A percentile compares a stretch with the other conserved stretches of the same genome.
phyloP scores from a whole-genome alignment of 495 filamentous ascomycete genomes.

The Viridothelium virens region DNA sequence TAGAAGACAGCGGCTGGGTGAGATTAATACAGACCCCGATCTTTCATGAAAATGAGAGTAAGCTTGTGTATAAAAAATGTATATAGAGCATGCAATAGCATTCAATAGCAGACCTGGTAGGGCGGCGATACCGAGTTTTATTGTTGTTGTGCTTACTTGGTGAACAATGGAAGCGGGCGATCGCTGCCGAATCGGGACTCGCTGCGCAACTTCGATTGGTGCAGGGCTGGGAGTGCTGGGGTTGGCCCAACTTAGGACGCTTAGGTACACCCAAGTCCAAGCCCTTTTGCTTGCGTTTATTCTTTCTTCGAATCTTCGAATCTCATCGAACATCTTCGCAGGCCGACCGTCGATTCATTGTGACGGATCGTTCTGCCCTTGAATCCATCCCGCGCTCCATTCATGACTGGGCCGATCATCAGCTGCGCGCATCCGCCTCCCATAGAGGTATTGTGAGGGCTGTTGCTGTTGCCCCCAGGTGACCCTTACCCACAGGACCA shows the following conservation, averaged over 20 bases:
- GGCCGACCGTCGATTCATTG: neutral
- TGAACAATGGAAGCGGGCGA: neutral
- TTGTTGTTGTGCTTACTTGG: conserved; percentile 8
- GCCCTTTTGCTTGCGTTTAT: conserved; percentile 12
- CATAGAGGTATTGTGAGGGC: neutral
- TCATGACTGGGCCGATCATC: neutral
- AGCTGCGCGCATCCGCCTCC: neutral
- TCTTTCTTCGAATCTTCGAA: conserved; percentile 12
- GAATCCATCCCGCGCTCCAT: neutral
- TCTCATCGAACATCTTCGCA: conserved; percentile 7
- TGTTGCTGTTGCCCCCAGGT: conserved; percentile 4
- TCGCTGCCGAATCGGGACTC: neutral
- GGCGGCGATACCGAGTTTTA: neutral
- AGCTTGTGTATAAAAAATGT: no score
- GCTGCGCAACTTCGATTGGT: conserved; percentile 1
- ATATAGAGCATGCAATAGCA: neutral
- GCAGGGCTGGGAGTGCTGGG: neutral
- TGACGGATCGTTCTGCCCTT: neutral
- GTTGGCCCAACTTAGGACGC: neutral
- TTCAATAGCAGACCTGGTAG: neutral
- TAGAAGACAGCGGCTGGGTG: neutral
- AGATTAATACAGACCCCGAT: neutral
- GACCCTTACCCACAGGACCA: conserved; percentile 9
- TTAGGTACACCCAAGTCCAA: conserved; percentile 11
- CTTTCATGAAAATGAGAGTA: neutral